Percentiles rank a stretch among this genome's conserved stretches.
These are phyloP conservation scores for Umbelopsis isabellina DNA, from an alignment of 192 early-diverging fungal species.

Conservation along the genomic window DNA sequence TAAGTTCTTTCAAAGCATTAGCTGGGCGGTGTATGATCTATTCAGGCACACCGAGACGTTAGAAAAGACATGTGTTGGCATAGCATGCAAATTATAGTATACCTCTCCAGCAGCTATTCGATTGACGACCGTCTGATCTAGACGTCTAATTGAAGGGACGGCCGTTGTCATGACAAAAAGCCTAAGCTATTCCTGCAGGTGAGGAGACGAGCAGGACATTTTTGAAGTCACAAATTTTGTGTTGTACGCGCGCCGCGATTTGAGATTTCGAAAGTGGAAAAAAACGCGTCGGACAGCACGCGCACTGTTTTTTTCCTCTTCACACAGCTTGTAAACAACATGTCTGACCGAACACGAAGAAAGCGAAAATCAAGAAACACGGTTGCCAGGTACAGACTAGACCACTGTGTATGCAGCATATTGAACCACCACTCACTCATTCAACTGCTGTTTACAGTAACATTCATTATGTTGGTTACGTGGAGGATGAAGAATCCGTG, in stretches of 20 bases:
- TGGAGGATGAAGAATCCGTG: constrained; percentile 94
- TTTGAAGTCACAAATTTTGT: constrained; percentile 20
- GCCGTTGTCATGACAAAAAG: not conserved
- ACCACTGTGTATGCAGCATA: not conserved
- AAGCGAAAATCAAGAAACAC: constrained; percentile 36
- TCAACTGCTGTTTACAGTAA: constrained; percentile 43
- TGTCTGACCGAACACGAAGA: constrained; percentile 45
- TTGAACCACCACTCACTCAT: not conserved
- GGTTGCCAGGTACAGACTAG: constrained; percentile 32
- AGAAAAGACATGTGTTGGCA: not conserved
- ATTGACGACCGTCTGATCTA: constrained; percentile 90
- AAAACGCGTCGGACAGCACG: not conserved
- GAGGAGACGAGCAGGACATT: not conserved
- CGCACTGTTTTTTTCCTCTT: not conserved
- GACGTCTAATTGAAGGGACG: constrained; percentile 65
- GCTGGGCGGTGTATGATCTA: constrained; percentile 95
- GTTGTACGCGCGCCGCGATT: not conserved
- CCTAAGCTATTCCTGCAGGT: not conserved
- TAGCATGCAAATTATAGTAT: constrained; percentile 10
- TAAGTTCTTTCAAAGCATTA: constrained; percentile 95
- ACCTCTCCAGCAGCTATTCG: constrained; percentile 97
- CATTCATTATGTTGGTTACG: constrained; percentile 92
- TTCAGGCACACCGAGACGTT: not conserved
- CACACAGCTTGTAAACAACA: not conserved
- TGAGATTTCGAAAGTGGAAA: not conserved